Base-by-base conservation (phyloP, 176 grass and related monocot species). In the Rhynchospora breviuscula region DNA sequence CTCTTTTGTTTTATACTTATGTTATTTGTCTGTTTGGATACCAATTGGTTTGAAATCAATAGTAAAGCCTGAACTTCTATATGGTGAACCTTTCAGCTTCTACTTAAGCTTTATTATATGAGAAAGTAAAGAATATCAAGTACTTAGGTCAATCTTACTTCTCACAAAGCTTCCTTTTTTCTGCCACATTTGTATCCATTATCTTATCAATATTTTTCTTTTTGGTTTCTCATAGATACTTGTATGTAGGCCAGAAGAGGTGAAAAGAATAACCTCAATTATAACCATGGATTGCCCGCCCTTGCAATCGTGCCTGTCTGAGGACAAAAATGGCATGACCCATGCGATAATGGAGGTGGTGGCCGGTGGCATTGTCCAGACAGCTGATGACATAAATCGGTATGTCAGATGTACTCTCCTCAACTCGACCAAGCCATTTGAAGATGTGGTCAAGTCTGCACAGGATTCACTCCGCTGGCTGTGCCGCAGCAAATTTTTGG, bases 311-410 rank as follows among this genome's bases (percentile, higher is more conserved):
- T 98, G 95, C 82, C 86, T 98, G 46, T 98, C 95, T 45, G 95
- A 98, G 86, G 90, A 92, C 85, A 94, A 94, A 92, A 98, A 98
- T 88, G 95, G 95, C 65, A 98, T 98, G 95, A 98, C 87, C 89
- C 95, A 98, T 89, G 92, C 95, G 21, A 94, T 98, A 79, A 91
- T 98, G 95, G 95, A 98, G 79, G 95, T 98, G 85, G 95, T 98
- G 88, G 85, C 95, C 85, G 89, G 95, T 79, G 95, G 95, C 22
- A 92, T 94, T 63, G 95, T 98, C 52, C 95, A 98, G 91, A 98
- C 95, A 75, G 95, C 95, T 44, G 92, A 86, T 84, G 92, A 98
- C 90, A 94, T 98, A 68, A 86, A 98, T 82, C 89, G 90, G 65
- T 98, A 98, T 87, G 92, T 94, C 70, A 90, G 92, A 35, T 98